phyloP scores from a whole-genome alignment of 1,284 basidiomycete species.

The Trichosporon ovoides region DNA sequence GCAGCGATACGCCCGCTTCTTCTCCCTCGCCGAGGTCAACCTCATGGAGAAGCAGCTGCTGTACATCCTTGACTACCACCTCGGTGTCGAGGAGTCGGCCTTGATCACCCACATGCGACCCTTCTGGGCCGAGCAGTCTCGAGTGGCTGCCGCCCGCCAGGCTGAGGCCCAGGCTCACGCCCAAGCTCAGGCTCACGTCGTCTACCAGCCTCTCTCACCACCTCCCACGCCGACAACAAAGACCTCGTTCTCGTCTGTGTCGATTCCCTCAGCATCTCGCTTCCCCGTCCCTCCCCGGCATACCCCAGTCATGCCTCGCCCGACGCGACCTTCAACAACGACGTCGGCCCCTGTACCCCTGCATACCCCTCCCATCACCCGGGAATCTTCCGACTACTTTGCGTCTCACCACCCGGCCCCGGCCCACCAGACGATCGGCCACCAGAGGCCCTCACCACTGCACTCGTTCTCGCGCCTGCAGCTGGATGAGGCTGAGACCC shows the following conservation, averaged over 20 bases:
- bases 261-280: conserved; percentile 13
- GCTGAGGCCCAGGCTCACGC: neutral
- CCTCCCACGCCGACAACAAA: conserved; percentile 18
- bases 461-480: conserved; percentile 14
- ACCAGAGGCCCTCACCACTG: conserved; percentile 10
- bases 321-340: neutral
- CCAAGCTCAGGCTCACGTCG: neutral
- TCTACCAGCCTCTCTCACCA: conserved; percentile 8
- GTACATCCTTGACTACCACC: conserved; percentile 79
- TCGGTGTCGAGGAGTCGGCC: conserved; percentile 66
- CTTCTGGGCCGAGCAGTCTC: conserved; percentile 19
- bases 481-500: conserved; percentile 17
- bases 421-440: neutral
- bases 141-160: conserved; percentile 13
- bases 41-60: conserved; percentile 95
- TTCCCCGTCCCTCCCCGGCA: conserved; percentile 13
- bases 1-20: conserved; percentile 63
- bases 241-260: conserved; percentile 5
- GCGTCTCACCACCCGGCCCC: conserved; percentile 11
- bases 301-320: conserved; percentile 1
- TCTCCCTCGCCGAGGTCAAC: conserved; percentile 69
- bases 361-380: conserved; percentile 9
- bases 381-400: conserved; percentile 16
- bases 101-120: conserved; percentile 17
- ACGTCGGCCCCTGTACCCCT: conserved; percentile 3